phyloP scores from a whole-genome alignment of 176 grass and related monocot species.

The Thalia dealbata region DNA sequence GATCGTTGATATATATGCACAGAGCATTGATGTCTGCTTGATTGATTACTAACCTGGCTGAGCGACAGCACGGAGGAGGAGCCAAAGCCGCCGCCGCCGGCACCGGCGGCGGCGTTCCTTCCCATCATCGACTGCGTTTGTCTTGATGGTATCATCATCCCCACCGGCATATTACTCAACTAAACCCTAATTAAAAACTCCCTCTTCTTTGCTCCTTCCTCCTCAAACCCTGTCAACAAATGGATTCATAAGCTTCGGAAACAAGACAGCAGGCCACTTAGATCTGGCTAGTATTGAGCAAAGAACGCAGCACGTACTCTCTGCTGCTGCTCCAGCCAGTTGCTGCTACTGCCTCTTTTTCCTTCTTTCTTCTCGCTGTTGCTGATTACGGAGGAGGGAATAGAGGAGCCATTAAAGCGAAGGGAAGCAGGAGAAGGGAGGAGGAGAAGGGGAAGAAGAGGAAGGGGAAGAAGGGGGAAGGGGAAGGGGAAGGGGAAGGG shows the following conservation, averaged over 20 bases:
- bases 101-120: slow-evolving; percentile 26
- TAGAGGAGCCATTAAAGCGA: too few relatives aligned
- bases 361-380: background rate
- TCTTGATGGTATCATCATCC: slow-evolving; percentile 73
- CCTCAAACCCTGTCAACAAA: background rate
- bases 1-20: background rate
- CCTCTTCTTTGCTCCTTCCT: background rate
- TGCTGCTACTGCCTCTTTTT: too few relatives aligned
- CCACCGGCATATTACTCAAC: slow-evolving; percentile 40
- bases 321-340: too few relatives aligned
- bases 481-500: slow-evolving; percentile 16
- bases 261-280: slow-evolving; percentile 3
- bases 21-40: background rate
- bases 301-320: too few relatives aligned
- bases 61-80: slow-evolving; percentile 55
- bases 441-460: background rate
- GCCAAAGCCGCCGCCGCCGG: slow-evolving; percentile 27
- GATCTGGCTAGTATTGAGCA: background rate
- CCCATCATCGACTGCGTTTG: slow-evolving; percentile 56
- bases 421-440: background rate
- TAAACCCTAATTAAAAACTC: slow-evolving; percentile 27
- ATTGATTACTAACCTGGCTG: slow-evolving; percentile 44
- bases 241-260: slow-evolving; percentile 4
- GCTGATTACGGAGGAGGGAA: too few relatives aligned
- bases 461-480: background rate